Percentiles rank a stretch among this genome's conserved stretches.
These are phyloP conservation scores for Yamadazyma sp. DNA, from an alignment of 1,139 yeast species.

Conservation along the genomic window DNA sequence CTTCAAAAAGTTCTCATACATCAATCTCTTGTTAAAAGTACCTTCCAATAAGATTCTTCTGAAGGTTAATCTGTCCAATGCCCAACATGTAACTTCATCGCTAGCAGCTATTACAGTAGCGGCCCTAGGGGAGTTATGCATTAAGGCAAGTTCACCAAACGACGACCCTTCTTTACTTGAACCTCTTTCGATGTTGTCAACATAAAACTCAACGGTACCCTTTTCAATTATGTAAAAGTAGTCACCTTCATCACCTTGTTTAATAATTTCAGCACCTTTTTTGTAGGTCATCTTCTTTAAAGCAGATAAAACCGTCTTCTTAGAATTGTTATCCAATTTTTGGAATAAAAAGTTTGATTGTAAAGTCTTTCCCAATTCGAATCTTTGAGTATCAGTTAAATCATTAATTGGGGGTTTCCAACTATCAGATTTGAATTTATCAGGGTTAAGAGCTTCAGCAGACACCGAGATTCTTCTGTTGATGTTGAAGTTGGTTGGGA, in stretches of 20 bases:
- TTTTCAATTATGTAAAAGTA: slow-evolving; percentile 84
- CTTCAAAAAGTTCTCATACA: slow-evolving; percentile 87
- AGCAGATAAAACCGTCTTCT: slow-evolving; percentile 77
- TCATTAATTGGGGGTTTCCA: slow-evolving; percentile 77
- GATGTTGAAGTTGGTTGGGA: slow-evolving; percentile 68
- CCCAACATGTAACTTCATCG: slow-evolving; percentile 72
- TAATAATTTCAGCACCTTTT: slow-evolving; percentile 67
- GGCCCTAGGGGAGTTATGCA: slow-evolving; percentile 98
- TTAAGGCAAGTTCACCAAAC: slow-evolving; percentile 94
- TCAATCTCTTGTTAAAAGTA: slow-evolving; percentile 83
- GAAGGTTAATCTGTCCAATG: slow-evolving; percentile 89
- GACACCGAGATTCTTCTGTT: slow-evolving; percentile 85
- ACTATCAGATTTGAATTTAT: slow-evolving; percentile 52
- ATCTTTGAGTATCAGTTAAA: slow-evolving; percentile 62
- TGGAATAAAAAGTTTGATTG: slow-evolving; percentile 80
- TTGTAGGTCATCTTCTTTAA: slow-evolving; percentile 67
- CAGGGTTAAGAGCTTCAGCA: slow-evolving; percentile 72
- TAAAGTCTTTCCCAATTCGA: slow-evolving; percentile 68
- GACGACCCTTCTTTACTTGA: slow-evolving; percentile 82
- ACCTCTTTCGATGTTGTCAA: slow-evolving; percentile 71
- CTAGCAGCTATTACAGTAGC: slow-evolving; percentile 84
- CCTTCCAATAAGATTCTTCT: slow-evolving; percentile 88
- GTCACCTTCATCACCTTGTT: slow-evolving; percentile 97
- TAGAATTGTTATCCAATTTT: slow-evolving; percentile 71
- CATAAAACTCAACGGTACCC: slow-evolving; percentile 81